These are phyloP conservation scores for Crithidia sp. DNA, from an alignment of 208 protist genomes.

Conservation along the genomic window DNA sequence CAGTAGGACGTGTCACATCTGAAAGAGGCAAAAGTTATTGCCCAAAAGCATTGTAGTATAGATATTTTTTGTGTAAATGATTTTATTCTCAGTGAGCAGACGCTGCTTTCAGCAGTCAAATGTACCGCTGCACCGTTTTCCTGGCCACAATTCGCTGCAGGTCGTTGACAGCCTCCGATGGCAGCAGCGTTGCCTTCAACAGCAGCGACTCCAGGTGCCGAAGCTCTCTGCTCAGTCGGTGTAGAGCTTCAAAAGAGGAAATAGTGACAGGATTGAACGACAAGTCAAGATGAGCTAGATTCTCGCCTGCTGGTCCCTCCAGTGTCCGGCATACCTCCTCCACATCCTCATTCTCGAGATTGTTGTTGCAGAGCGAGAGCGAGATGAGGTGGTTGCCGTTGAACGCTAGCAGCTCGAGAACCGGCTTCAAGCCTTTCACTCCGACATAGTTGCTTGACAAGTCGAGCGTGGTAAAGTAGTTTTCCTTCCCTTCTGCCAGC, in stretches of 20 bases:
- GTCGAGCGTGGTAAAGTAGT: constrained; percentile 44
- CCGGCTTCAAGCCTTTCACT: constrained; percentile 46
- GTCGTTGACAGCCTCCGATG: not conserved
- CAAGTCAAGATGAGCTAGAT: constrained; percentile 41
- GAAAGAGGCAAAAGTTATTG: too few relatives aligned
- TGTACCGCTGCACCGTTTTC: not conserved
- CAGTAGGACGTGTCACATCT: too few relatives aligned
- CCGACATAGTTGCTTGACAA: constrained; percentile 67
- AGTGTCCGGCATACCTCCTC: constrained; percentile 33
- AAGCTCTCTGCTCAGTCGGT: constrained; percentile 24
- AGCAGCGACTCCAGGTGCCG: constrained; percentile 22
- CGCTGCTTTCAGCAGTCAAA: not conserved
- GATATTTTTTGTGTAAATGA: too few relatives aligned
- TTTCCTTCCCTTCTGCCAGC: constrained; percentile 15
- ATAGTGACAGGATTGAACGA: constrained; percentile 57
- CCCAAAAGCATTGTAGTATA: too few relatives aligned
- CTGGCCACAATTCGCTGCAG: not conserved
- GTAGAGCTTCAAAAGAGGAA: constrained; percentile 16
- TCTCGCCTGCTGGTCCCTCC: constrained; percentile 20
- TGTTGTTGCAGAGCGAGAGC: constrained; percentile 56
- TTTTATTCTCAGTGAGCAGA: too few relatives aligned
- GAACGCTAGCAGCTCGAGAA: constrained; percentile 39
- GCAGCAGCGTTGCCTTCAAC: constrained; percentile 33
- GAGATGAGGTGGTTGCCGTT: constrained; percentile 38
- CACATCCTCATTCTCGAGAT: constrained; percentile 56